Base-by-base conservation (phyloP, 2,329 filamentous ascomycete genomes). In the Rutstroemia sp. region DNA sequence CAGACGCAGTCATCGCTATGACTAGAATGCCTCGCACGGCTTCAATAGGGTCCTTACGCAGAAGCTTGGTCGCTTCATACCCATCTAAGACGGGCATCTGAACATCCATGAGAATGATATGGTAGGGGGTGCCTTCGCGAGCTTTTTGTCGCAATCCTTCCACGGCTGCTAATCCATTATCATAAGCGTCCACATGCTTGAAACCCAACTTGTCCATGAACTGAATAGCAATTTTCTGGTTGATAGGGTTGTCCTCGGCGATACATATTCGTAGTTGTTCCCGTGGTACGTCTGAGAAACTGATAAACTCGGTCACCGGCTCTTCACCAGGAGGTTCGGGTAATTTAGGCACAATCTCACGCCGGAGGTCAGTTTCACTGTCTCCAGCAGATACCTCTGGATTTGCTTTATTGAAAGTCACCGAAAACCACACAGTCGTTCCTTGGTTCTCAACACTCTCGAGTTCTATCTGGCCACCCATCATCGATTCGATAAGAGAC, bases 1-100 rank as follows among this genome's bases (percentile, higher is more conserved):
- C 92, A 25, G 87, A 92, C 1, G 92, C 92, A 1, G 92, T 97
- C 92, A 97, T 96, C 54, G 92, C 92, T 65, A 97, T 96, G 49
- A 97, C 88, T n/a, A 96, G 77, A 1, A 95, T 83, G 62, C 89
- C 85, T 52, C 89, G 80, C 10, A 97, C 90, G 7, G 81, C 80
- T 38, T 90, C 86, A 58, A 90, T 81, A 0, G 82, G 71, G 70
- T 96, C 91, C 63, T 83, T 82, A 9, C 92, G 85, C 46, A 96
- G 83, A 57, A 90, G 79, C 62, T 87, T 87, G 0, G 92, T 96
- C 1, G 92, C 91, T 71, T 95, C 88, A 69, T 96, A 96, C 5
- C 92, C 92, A 69, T 96, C 92, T 8, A 95, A 80, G 3, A 95
- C 84, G 0, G 92, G 92, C 92, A 96, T 96, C 72, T 96, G 91